A percentile compares a stretch with the other conserved stretches of the same genome.
Conservation (phyloP, 2,329 filamentous ascomycete genomes). For the Fusarium transvaalense region DNA sequence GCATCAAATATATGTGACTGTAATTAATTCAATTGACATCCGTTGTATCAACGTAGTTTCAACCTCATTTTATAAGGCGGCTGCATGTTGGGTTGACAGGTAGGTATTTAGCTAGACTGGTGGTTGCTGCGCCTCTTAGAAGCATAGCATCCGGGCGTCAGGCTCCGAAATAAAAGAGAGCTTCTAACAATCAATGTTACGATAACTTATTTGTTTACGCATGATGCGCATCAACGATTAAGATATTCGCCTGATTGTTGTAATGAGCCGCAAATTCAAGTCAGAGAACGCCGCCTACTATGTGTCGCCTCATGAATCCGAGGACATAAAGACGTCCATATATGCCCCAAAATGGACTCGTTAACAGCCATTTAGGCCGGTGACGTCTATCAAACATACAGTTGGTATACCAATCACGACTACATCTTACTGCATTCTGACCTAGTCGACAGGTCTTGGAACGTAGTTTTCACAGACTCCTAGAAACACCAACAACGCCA, state of each 20-base stretch:
- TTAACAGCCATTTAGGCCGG: background rate
- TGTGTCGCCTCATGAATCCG: background rate
- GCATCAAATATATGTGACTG: slow-evolving; percentile 3
- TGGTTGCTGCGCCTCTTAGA: slow-evolving; percentile 27
- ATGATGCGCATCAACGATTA: background rate
- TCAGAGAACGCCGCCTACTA: slow-evolving; percentile 1
- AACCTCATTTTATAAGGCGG: slow-evolving; percentile 24
- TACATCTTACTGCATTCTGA: background rate
- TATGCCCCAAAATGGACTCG: background rate
- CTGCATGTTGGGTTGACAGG: background rate
- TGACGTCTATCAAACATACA: background rate
- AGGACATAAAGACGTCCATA: slow-evolving; percentile 28
- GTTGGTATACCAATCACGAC: background rate
- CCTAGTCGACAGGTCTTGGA: background rate
- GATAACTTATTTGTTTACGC: background rate
- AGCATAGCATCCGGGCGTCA: slow-evolving; percentile 27
- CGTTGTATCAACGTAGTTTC: slow-evolving; percentile 2
- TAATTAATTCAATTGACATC: slow-evolving; percentile 9
- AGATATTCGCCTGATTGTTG: slow-evolving; percentile 12
- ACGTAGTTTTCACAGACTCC: slow-evolving; percentile 1
- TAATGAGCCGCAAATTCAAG: slow-evolving; percentile 10
- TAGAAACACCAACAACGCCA: slow-evolving; percentile 8
- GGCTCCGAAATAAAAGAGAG: slow-evolving; percentile 1
- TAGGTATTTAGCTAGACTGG: background rate
- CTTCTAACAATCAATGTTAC: background rate